Base-by-base conservation (phyloP, 106 monocot genomes). In the Acanthochlamys bracteata region DNA sequence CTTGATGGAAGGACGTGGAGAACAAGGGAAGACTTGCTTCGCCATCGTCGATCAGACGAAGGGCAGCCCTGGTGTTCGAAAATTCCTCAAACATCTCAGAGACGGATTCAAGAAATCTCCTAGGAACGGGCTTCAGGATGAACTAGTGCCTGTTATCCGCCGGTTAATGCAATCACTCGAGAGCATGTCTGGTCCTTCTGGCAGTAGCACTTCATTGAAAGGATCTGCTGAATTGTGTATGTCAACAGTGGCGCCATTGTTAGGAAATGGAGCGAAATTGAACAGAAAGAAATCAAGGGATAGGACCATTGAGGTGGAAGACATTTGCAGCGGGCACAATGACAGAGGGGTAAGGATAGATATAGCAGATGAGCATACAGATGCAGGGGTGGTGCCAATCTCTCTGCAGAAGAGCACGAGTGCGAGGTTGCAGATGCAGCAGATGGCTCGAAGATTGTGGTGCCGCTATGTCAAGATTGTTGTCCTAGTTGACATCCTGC, bases 391-490 rank as follows among this genome's bases (percentile, higher is more conserved):
- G 25, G 69, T 40, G 0, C 40, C 49, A 15, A 57, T 78, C 40
- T 62, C 61, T 11, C 21, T 78, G 53, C 67, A 73, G 47, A 39
- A 68, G 51, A 73, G 57, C 56, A 9, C 68, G 11, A 73, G 66
- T 21, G 41, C 60, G n/a, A 72, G 78, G 62, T 42, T 26, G 20
- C 62, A 58, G 16, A 57, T 45, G 14, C 77, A 67, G 22, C 70
- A 70, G 14, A 58, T 7, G 25, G 42, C 58, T 0, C 26, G 57
- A 25, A 56, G 66, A 47, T 24, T 66, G 56, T 81, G 75, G 71
- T 69, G 76, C 60, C 57, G 51, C 9, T 62, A 69, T 64, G 71
- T 67, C 14, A 81, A 81, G 65, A 62, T 77, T 10, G 81, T 82
- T 24, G 16, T 69, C 19, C 57, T 24, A 9, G 63, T 73, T 20